A percentile compares a stretch with the other conserved stretches of the same genome.
Conservation (phyloP, 495 filamentous ascomycete genomes). For the Pyrenopolyporus hunteri region DNA sequence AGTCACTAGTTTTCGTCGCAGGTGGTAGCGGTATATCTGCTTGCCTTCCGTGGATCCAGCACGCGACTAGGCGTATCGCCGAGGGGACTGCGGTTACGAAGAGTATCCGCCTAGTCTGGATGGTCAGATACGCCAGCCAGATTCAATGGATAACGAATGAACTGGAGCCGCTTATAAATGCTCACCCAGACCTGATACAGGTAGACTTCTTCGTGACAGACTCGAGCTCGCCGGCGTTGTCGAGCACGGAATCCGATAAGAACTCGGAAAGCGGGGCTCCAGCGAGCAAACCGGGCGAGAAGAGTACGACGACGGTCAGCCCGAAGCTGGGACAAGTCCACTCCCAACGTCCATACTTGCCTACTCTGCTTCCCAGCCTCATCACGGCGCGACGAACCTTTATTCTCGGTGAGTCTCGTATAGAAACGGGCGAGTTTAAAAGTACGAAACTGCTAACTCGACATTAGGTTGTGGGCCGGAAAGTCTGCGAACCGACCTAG, state of each 20-base stretch:
- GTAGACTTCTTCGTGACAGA: slow-evolving; percentile 26
- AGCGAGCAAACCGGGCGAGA: slow-evolving; percentile 12
- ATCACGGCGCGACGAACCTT: slow-evolving; percentile 19
- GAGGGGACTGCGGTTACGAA: slow-evolving; percentile 72
- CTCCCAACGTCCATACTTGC: slow-evolving; percentile 22
- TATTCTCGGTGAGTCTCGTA: slow-evolving; percentile 22
- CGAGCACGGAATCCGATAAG: slow-evolving; percentile 20
- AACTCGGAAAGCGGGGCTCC: slow-evolving; percentile 4
- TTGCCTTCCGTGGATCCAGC: slow-evolving; percentile 70
- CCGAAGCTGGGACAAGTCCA: slow-evolving; percentile 27
- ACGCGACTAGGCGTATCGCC: slow-evolving; percentile 73
- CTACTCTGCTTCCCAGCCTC: slow-evolving; percentile 14
- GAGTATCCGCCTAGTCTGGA: slow-evolving; percentile 75
- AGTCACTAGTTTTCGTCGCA: slow-evolving; percentile 75
- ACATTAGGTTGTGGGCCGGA: slow-evolving; percentile 67
- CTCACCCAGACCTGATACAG: slow-evolving; percentile 26
- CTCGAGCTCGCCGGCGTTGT: slow-evolving; percentile 6
- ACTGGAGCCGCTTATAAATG: slow-evolving; percentile 11
- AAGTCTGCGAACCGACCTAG: slow-evolving; percentile 70
- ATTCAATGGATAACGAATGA: slow-evolving; percentile 35
- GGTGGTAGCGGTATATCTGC: slow-evolving; percentile 81
- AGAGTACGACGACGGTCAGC: slow-evolving; percentile 6
- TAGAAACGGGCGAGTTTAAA: neutral
- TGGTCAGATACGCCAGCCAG: slow-evolving; percentile 58
- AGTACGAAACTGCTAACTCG: neutral